Evolutionary conservation across 805 yeast genomes (phyloP), one percentile per base, ranked within the genome.

Genomic region (Wickerhamiella australiensis): DNA sequence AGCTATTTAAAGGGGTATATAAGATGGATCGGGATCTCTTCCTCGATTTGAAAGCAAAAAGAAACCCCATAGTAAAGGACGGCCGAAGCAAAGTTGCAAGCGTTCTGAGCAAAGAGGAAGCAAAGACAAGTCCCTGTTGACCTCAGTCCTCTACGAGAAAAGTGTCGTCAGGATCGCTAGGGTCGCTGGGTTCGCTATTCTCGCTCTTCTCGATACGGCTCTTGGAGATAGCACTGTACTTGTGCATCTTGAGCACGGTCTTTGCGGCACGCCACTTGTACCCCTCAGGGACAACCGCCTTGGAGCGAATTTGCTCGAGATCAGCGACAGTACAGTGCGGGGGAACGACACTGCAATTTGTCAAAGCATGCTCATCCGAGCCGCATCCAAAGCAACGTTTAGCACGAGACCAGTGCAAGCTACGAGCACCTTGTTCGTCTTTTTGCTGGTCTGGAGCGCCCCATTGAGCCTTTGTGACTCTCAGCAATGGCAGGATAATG

Each of bases 231-330:
- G 49, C 42, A 29, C 37, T 26, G 21, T 46, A 46, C 25, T 46
- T 46, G 49, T 46, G 49, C 49, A 46, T 46, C 37, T 46, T 46
- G 37, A 46, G 49, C 36, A 46, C 49, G 12, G 49, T 46, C 37
- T 46, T 46, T 2, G 49, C 49, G 12, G 49, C 35, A 21, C 49
- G 49, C 49, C 49, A 46, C 23, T 46, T 46, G 43, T 46, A 46
- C n/a, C 49, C 49, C n/a, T 22, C 37, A 4, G 49, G 49, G 1
- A 46, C 43, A 4, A 46, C 49, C 3, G 43, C 49, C 13, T 37
- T 27, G 9, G 49, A 36, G 18, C 49, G 38, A 17, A 46, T 46
- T 18, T 26, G 26, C 17, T 46, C 49, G 8, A 46, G 37, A 12
- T 26, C 29, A 13, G 38, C 49, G 3, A 22, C 17, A 23, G 33